Evolutionary conservation across 2,329 filamentous ascomycete species (phyloP), one percentile per base, ranked within the genome.

Genomic region (Cladosporium halotolerans): DNA sequence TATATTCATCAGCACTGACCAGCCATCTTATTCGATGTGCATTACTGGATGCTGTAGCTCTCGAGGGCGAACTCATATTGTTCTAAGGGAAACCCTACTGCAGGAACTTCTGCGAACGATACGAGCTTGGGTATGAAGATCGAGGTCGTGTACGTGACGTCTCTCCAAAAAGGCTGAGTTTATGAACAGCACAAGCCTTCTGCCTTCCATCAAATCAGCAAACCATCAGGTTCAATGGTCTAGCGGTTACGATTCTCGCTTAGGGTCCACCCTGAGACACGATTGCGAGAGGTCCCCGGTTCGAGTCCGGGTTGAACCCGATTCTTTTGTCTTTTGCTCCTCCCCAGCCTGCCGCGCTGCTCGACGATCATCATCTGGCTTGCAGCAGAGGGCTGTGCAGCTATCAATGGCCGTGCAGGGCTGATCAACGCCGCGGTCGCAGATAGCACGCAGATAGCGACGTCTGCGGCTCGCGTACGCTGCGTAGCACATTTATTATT

Each of bases 201-300:
- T 7, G 5, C 7, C 2, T 7, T 4, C 5, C 23, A 28, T 4
- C 23, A 28, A 28, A 28, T 28, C 23, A 28, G 23, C 4, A 28
- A 28, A 28, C 23, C 23, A 28, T 28, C 23, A 28, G 23, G 23
- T 28, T 28, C 23, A 28, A 28, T 50, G 47, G 47, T 50, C 47
- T 50, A 50, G 47, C 33, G 47, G 47, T 50, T 50, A 50, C 47
- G 47, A 50, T 50, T 50, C 47, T 50, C 47, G 47, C 47, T 50
- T 50, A 50, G 47, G 47, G 47, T 42, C 33, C 28, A 31, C 23
- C 23, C 23, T 28, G 23, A 43, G n/a, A 28, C 39, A 50, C 39
- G 31, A 50, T 42, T 50, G 47, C 47, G 47, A 50, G 47, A 50
- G 47, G 47, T 50, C 47, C 47, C 47, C 32, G 47, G 47, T 50